Evolutionary conservation across 2,329 filamentous ascomycete species (phyloP).

Genomic region (Aureobasidium sp.): DNA sequence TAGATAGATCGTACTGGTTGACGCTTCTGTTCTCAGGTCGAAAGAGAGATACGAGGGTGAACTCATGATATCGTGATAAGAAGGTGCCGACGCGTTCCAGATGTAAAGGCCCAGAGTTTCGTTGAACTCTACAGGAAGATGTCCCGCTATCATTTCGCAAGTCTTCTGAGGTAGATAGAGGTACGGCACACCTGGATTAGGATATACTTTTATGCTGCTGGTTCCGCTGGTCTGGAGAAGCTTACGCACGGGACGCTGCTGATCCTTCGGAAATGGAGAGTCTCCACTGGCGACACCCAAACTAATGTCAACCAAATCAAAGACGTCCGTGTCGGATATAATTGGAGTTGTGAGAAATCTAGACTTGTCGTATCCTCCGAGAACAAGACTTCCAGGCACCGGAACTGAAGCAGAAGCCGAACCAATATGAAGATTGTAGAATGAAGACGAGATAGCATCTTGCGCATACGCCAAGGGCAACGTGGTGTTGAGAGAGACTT

Average conservation of each 20-base stretch:
- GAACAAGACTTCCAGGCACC: neutral
- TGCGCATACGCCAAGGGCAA: neutral
- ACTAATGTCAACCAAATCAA: neutral
- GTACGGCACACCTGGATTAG: slow-evolving; percentile 13
- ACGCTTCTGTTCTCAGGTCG: neutral
- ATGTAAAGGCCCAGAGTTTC: neutral
- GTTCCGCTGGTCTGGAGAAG: neutral
- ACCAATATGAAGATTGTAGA: slow-evolving; percentile 1
- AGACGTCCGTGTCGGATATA: neutral
- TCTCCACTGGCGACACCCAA: neutral
- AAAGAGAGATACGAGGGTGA: neutral
- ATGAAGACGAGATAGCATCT: neutral
- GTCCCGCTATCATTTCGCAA: neutral
- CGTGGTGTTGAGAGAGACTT: neutral
- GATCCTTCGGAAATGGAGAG: neutral
- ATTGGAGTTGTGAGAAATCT: slow-evolving; percentile 4
- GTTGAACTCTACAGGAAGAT: neutral
- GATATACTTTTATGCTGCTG: neutral
- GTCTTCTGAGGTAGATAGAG: neutral
- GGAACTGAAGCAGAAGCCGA: neutral
- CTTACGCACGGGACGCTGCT: neutral
- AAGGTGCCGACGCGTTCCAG: neutral
- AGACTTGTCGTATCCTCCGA: slow-evolving; percentile 5
- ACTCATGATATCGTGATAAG: neutral
- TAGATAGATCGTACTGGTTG: neutral